A percentile compares a stretch with the other conserved stretches of the same genome.
These are phyloP conservation scores for Kentomonas sorsogonicus DNA, from an alignment of 208 protist genomes.

Conservation along the genomic window DNA sequence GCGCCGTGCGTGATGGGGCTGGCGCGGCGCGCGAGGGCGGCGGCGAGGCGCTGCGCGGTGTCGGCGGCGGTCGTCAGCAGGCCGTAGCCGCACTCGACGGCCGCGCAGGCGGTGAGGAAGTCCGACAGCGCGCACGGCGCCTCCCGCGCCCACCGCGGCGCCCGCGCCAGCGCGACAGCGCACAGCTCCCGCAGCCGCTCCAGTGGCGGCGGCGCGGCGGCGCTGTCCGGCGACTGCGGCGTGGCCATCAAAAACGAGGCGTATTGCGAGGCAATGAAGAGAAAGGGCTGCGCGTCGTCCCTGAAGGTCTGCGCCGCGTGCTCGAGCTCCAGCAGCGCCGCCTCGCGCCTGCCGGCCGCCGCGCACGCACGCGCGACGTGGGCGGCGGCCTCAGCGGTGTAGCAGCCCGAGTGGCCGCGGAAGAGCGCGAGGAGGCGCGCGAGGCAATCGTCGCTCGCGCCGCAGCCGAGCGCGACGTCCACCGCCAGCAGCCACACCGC, in stretches of 20 bases:
- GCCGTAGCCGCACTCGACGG: conserved; percentile 48
- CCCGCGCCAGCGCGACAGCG: conserved; percentile 34
- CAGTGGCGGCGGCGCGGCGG: no score
- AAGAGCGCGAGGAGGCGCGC: conserved; percentile 23
- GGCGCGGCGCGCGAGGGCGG: no score
- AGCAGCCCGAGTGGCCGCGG: conserved; percentile 21
- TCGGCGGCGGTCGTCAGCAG: conserved; percentile 28
- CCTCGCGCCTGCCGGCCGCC: conserved; percentile 14
- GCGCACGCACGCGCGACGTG: conserved; percentile 44
- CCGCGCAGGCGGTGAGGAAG: conserved; percentile 49
- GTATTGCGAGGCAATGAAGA: conserved; percentile 63
- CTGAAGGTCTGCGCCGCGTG: conserved; percentile 27
- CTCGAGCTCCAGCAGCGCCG: conserved; percentile 39
- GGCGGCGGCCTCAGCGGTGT: conserved; percentile 50
- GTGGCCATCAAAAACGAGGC: conserved; percentile 33
- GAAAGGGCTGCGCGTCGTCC: conserved; percentile 21
- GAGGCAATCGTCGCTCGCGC: conserved; percentile 9
- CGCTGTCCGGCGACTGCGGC: no score
- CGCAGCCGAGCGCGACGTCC: conserved; percentile 26
- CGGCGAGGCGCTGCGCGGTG: conserved; percentile 7
- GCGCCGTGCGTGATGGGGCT: no score
- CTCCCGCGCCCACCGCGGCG: conserved; percentile 20
- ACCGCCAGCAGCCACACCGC: conserved; percentile 37
- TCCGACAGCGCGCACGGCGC: conserved; percentile 35
- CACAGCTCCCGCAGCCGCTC: conserved; percentile 66